Evolutionary conservation across 2,329 filamentous ascomycete species (phyloP), one percentile per base, ranked within the genome.

Genomic region (Pseudonectria foliicola): DNA sequence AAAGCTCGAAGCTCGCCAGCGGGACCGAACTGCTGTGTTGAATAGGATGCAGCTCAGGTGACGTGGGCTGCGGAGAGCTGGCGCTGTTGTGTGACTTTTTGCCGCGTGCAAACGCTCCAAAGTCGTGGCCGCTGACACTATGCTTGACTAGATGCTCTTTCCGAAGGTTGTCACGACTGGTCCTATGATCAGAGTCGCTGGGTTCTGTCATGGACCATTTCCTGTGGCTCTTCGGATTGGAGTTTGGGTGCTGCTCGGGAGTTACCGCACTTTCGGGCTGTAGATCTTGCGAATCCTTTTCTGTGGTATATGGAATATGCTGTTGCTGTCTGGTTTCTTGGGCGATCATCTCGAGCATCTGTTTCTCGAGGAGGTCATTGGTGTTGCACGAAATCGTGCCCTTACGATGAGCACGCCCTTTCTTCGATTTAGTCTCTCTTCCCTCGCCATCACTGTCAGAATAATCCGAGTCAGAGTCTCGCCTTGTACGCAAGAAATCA

Each of bases 1-100:
- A 84, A 7, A 82, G 55, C 37, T 83, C 79, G 44, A 75, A 69
- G 14, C 73, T 72, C 40, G 80, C 73, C 10, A 70, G 71, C 4
- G 77, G 75, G 33, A 81, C 70, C 23, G 73, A 66, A 2, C 62
- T 59, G 48, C 64, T 48, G 49, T 75, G 59, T 40, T 68, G 54
- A 56, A 67, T 45, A 4, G 64, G 53, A 25, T 63, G 68, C n/a
- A 69, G 50, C 15, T 70, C 69, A 4, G 76, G 75, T 0, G 75
- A 79, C 21, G 69, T 57, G 8, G 70, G 67, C 11, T 61, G 55
- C 12, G 70, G 70, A 1, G 61, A 63, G 37, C 64, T 70, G 41
- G 62, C 57, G 21, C 68, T 70, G 25, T 64, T 53, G 2, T 67
- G 70, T 14, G 54, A 49, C 10, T 63, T 53, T n/a, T 59, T 54